Base-by-base conservation (phyloP, 305 asterid genomes). In the Fraxinus sp. region DNA sequence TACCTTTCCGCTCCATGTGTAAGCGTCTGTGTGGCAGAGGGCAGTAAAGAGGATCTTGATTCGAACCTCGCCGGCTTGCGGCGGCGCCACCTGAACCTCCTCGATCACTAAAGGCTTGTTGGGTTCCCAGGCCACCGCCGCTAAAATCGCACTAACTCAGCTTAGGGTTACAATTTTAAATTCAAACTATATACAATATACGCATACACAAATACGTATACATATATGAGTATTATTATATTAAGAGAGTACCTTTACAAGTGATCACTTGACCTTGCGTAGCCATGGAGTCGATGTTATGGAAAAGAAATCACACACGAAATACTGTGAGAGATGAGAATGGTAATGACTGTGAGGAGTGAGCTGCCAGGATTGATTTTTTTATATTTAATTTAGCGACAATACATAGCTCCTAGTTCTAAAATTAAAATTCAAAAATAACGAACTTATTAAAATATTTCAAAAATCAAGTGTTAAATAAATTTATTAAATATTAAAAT, bases 111-210 rank as follows among this genome's bases (percentile, higher is more conserved):
- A 90, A 0, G 99, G 98, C 88, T 97, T 97, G 77, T 93, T 93
- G 91, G 99, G 94, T 92, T 97, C 99, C 98, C 98, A 97, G 89
- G 99, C 98, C 94, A 97, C 99, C 93, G 99, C 98, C 75, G 98
- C 99, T 94, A 20, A 20, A 46, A 2, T 36, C 28, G 70, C 37
- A 52, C 13, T 1, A 32, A 71, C 4, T 80, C 82, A 74, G 10
- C 49, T 0, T 35, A 79, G 75, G 75, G 72, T 28, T 83, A 81
- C 77, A 79, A 77, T 66, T 70, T 28, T 68, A 68, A 28, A 28
- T 68, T 28, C 75, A 70, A 16, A 28, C 22, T 32, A 70, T 5
- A 70, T 32, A 5, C 39, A 4, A 30, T 14, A 70, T 32, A 28
- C 22, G 13, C 41, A 41, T 28, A 11, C 14, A 68, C 3, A 68